Conservation (phyloP, 768 basidiomycete genomes). For the Mycena rebaudengoi region DNA sequence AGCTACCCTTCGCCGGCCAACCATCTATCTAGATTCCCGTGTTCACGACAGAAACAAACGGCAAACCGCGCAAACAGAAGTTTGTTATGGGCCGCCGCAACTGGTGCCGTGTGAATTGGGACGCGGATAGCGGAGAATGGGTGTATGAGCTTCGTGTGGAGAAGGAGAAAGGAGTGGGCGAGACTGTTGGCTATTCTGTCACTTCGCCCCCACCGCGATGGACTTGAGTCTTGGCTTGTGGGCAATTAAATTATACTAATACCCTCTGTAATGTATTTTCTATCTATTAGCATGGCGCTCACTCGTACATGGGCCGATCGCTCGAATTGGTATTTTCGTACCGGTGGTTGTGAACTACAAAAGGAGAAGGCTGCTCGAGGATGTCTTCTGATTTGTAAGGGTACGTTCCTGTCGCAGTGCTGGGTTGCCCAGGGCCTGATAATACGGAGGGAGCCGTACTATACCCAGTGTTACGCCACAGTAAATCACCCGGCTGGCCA, state of each 20-base stretch:
- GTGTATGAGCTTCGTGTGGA: constrained; percentile 89
- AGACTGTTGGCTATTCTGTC: constrained; percentile 72
- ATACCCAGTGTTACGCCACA: not conserved
- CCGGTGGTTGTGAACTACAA: not conserved
- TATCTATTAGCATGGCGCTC: not conserved
- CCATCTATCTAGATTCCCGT: constrained; percentile 85
- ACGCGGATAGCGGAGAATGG: constrained; percentile 64
- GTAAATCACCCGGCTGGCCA: constrained; percentile 14
- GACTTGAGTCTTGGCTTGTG: not conserved
- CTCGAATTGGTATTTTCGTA: not conserved
- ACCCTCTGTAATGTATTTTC: not conserved
- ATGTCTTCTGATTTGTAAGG: not conserved
- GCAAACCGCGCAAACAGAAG: constrained; percentile 75
- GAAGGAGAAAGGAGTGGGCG: constrained; percentile 81
- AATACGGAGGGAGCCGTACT: constrained; percentile 10
- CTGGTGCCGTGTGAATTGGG: constrained; percentile 75
- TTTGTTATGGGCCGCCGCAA: constrained; percentile 90
- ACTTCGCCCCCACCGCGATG: constrained; percentile 20
- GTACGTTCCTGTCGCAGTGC: constrained; percentile 4
- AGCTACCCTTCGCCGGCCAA: not conserved
- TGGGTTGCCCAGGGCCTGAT: constrained; percentile 22
- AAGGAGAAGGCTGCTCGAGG: not conserved
- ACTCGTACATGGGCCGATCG: not conserved
- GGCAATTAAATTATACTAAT: constrained; percentile 3
- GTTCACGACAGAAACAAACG: constrained; percentile 81